A percentile compares a stretch with the other conserved stretches of the same genome.
phyloP scores from a whole-genome alignment of 2,329 filamentous ascomycete species.

The Dichotomopilus funicola region DNA sequence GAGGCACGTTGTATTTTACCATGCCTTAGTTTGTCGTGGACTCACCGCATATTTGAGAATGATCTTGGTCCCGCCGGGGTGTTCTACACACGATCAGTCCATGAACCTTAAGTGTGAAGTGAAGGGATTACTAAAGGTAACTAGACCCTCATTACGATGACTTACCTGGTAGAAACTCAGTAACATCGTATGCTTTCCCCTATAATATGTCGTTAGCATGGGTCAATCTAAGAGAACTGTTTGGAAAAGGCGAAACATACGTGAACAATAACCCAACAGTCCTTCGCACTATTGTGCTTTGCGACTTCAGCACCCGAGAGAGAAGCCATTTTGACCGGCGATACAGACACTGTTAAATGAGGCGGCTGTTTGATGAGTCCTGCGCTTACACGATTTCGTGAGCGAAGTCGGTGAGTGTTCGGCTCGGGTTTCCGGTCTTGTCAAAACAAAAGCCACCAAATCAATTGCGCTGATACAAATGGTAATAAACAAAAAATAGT shows the following conservation, averaged over 20 bases:
- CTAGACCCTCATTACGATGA: neutral
- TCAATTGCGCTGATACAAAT: too few relatives aligned
- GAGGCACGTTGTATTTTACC: neutral
- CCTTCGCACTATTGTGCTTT: constrained; percentile 73
- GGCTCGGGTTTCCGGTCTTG: too few relatives aligned
- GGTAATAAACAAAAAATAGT: too few relatives aligned
- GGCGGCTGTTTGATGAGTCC: neutral
- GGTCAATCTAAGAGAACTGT: neutral
- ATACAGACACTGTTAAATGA: neutral
- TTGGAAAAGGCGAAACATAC: constrained; percentile 34
- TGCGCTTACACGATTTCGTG: neutral
- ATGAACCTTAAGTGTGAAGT: constrained; percentile 55
- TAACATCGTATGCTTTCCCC: constrained; percentile 83
- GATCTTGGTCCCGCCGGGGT: constrained; percentile 84
- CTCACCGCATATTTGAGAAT: constrained; percentile 85
- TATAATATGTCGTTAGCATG: constrained; percentile 25
- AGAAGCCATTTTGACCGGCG: constrained; percentile 30
- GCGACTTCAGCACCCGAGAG: constrained; percentile 49
- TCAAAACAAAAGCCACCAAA: too few relatives aligned
- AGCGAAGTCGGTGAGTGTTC: neutral
- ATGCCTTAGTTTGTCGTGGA: neutral
- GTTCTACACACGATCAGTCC: constrained; percentile 47
- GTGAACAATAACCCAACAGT: constrained; percentile 89
- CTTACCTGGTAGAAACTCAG: constrained; percentile 71
- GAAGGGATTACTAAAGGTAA: constrained; percentile 28